A percentile compares a stretch with the other conserved stretches of the same genome.
Conservation (phyloP, 176 grass and related monocot genomes). For the Hsuehochloa calcarea region DNA sequence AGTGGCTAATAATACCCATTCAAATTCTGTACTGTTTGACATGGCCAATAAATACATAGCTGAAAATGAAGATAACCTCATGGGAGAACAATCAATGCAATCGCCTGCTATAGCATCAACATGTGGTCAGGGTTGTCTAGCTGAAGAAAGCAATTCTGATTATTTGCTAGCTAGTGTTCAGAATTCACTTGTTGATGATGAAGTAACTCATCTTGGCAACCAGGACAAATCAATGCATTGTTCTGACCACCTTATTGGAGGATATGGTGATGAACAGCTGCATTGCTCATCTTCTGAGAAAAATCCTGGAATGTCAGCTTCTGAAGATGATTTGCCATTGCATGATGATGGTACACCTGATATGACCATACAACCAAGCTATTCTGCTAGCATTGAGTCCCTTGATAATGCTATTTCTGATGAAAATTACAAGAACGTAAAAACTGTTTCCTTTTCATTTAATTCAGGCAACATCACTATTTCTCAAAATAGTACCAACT, state of each 20-base stretch:
- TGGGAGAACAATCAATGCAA: background rate
- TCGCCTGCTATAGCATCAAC: background rate
- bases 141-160: background rate
- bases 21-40: background rate
- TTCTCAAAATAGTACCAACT: background rate
- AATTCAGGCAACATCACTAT: background rate
- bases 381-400: slow-evolving; percentile 19
- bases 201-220: background rate
- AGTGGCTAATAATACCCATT: background rate
- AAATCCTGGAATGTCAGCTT: background rate
- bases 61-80: background rate
- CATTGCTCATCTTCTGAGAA: background rate
- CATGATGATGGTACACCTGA: slow-evolving; percentile 24
- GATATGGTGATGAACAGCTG: background rate
- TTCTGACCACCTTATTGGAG: background rate
- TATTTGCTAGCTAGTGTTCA: background rate
- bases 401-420: slow-evolving; percentile 36
- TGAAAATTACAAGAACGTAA: slow-evolving; percentile 44
- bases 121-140: background rate
- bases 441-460: background rate
- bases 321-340: slow-evolving; percentile 15
- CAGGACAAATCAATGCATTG: background rate
- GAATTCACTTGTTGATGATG: background rate
- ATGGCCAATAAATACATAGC: background rate
- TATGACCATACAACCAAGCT: background rate